These are phyloP conservation scores for Fusarium beomiforme DNA, from an alignment of 2,329 filamentous ascomycete genomes.

Conservation along the genomic window DNA sequence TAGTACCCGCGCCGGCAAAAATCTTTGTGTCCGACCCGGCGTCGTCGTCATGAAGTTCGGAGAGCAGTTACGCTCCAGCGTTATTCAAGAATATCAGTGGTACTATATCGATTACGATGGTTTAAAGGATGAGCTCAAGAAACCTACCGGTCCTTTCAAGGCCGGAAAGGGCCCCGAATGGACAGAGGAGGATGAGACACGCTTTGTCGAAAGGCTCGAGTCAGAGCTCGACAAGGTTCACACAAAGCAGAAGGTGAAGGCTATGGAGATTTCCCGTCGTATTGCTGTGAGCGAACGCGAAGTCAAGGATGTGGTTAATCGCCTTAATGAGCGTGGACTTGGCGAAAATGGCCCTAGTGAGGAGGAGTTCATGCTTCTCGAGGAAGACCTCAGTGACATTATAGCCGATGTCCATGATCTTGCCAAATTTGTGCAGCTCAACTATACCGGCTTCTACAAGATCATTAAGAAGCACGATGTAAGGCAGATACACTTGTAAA, in stretches of 20 bases:
- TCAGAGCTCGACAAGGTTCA: slow-evolving; percentile 96
- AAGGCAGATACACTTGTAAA: slow-evolving; percentile 46
- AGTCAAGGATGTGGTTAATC: slow-evolving; percentile 85
- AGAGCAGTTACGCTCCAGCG: slow-evolving; percentile 92
- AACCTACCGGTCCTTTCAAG: slow-evolving; percentile 64
- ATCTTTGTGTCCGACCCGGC: slow-evolving; percentile 56
- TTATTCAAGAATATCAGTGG: slow-evolving; percentile 97
- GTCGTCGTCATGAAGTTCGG: slow-evolving; percentile 84
- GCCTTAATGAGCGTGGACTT: slow-evolving; percentile 71
- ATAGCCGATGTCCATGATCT: slow-evolving; percentile 98
- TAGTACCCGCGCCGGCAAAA: slow-evolving; percentile 44
- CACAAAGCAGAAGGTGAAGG: slow-evolving; percentile 96
- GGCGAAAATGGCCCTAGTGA: slow-evolving; percentile 74
- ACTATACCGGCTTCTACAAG: slow-evolving; percentile 99
- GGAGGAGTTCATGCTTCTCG: slow-evolving; percentile 92
- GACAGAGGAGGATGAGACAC: slow-evolving; percentile 91
- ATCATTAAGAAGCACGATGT: slow-evolving; percentile 99
- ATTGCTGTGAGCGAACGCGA: slow-evolving; percentile 90
- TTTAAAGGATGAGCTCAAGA: slow-evolving; percentile 87
- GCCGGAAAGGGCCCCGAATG: slow-evolving; percentile 68
- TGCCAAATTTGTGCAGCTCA: slow-evolving; percentile 97
- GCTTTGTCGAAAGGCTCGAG: slow-evolving; percentile 88
- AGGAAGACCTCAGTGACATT: slow-evolving; percentile 95
- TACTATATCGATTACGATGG: slow-evolving; percentile 99
- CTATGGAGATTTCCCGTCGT: slow-evolving; percentile 91